Percentiles rank a stretch among this genome's conserved stretches.
phyloP scores from a whole-genome alignment of 108 stramenopile genomes.

The Nitzschia sp. region DNA sequence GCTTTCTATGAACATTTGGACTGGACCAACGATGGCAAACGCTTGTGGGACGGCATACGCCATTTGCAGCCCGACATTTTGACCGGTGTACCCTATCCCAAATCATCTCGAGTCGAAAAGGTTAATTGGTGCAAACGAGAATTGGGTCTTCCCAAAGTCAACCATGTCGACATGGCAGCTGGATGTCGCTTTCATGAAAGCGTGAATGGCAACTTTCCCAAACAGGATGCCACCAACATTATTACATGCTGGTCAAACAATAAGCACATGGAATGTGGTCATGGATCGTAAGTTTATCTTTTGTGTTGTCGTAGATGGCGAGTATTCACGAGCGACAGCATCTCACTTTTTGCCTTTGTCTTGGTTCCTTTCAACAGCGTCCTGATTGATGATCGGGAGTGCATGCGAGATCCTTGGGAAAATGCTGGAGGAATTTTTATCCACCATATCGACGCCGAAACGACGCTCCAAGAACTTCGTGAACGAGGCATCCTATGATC shows the following conservation, averaged over 20 bases:
- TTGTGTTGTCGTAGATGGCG: background rate
- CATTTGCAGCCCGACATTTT: conserved; percentile 56
- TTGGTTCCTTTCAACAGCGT: conserved; percentile 25
- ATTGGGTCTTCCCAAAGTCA: conserved; percentile 38
- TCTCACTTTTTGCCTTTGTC: conserved; percentile 1
- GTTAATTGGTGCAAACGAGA: conserved; percentile 73
- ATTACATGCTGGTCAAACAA: conserved; percentile 85
- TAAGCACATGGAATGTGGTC: conserved; percentile 64
- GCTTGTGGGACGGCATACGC: conserved; percentile 61
- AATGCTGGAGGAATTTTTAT: conserved; percentile 78
- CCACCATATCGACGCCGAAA: conserved; percentile 49
- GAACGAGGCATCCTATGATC: conserved; percentile 37
- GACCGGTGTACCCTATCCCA: conserved; percentile 61
- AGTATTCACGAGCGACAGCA: too few relatives aligned
- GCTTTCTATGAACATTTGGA: conserved; percentile 61
- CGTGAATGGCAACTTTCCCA: conserved; percentile 27
- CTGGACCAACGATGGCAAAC: conserved; percentile 74
- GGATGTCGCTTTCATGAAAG: conserved; percentile 11
- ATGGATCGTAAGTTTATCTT: conserved; percentile 34
- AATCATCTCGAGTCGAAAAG: conserved; percentile 54
- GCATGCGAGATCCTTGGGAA: conserved; percentile 58
- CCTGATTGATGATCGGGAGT: conserved; percentile 74
- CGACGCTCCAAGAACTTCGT: conserved; percentile 29
- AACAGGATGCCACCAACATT: conserved; percentile 39
- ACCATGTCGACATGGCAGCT: conserved; percentile 73